Evolutionary conservation across 169 alveolate species (phyloP), one percentile per base, ranked within the genome.

Genomic region (Cryptosporidium meleagridis): DNA sequence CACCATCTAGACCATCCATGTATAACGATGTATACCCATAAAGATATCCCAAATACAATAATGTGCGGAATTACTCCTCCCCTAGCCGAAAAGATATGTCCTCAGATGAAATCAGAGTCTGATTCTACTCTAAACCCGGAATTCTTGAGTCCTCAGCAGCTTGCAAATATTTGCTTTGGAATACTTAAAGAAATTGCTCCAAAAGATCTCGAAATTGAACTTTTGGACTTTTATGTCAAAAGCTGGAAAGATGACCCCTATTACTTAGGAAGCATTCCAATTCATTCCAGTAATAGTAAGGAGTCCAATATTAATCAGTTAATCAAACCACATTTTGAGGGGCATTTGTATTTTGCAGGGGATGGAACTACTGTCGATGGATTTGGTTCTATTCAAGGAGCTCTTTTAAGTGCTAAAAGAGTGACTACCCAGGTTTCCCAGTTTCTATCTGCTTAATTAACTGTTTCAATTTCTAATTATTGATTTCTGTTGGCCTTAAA

Each of bases 331-430:
- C 89, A 80, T 31, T 80, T 29, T 37, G 80, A 80, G 6, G 89
- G 89, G 35, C 89, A 80, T 37, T 45, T 80, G 16, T 80, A 80
- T 59, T 80, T 80, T 44, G 89, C 89, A 45, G 89, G 89, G 41
- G 89, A 80, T 58, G 89, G 89, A 44, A 80, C 89, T 18, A 80
- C 89, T 0, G 89, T 80, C 1, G 75, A 80, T 26, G 75, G 75
- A 8, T 80, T 80, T 39, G 89, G 89, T 21, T 62, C 89, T 26
- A 65, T 80, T 26, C 55, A 80, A 41, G 89, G 89, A n/a, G 89
- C 89, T 23, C 75, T 80, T 18, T 29, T 80, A 29, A 80, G 89
- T 80, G 89, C 89, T 18, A 80, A 80, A 80, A 80, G 89, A 62
- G 89, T 33, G 3, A 48, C 89, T 21, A 59, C 68, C 10, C 89